Evolutionary conservation across 2,329 filamentous ascomycete genomes (phyloP), one percentile per base, ranked within the genome.

Genomic region (Trichophyton verrucosum): DNA sequence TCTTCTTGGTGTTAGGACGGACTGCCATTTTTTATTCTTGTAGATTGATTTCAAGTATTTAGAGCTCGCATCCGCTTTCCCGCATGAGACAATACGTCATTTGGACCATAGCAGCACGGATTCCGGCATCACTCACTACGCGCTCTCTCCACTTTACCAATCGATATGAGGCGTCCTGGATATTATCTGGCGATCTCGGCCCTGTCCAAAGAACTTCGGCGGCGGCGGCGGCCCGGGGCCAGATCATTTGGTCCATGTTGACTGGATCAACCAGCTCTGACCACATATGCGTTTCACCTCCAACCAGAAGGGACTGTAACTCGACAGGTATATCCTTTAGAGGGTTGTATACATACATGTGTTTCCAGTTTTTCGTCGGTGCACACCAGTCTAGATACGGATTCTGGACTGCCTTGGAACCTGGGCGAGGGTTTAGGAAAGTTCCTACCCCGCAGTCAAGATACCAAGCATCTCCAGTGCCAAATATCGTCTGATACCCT

Each of bases 161-260:
- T 57, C 90, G 74, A 1, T 88, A 87, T 15, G 77, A 71, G 1
- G 77, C 80, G 69, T 91, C 87, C 62, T 81, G 81, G 2, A 79
- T 76, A 24, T 66, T 62, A 24, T 61, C 61, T 44, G 64, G 59
- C 6, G 42, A 66, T 38, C 64, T 60, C 80, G 75, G 58, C 5
- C 89, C 89, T 46, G 84, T 88, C 90, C 90, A 95, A 55, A 92
- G 78, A 0, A 91, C 84, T 75, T 95, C 90, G 27, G 82, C 88
- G 0, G 86, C 87, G 0, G 88, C 89, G 58, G 81, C 82, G 1
- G 83, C 84, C 4, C 90, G 80, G 6, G 90, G 89, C 90, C 89
- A 95, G 7, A 92, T 75, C 72, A 88, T 83, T 40, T 77, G 76
- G 74, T 95, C 89, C 13, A 95, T 71, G 70, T 86, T 91, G n/a